Conservation (phyloP, 2,329 filamentous ascomycete genomes). For the Macroventuria anomochaeta region DNA sequence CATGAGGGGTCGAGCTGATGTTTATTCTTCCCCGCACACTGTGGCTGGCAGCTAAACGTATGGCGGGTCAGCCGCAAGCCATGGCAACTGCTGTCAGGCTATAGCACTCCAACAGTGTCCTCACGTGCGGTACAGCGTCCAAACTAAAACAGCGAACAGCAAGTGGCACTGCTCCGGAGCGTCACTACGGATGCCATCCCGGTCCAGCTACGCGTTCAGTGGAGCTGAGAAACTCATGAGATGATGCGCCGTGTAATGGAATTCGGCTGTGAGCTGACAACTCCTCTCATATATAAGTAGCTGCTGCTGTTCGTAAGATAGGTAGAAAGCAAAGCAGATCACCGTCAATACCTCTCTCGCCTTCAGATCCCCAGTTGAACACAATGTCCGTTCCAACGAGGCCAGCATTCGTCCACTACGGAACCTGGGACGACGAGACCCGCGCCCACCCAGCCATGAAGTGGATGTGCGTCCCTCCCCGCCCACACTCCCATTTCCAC, state of each 20-base stretch:
- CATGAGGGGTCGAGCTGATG: conserved; percentile 1
- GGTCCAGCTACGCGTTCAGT: background rate
- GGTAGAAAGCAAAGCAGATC: background rate
- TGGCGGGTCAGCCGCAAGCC: conserved; percentile 12
- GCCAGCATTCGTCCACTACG: conserved; percentile 20
- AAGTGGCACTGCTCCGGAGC: background rate
- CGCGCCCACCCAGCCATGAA: conserved; percentile 22
- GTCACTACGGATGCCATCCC: background rate
- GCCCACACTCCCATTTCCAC: background rate
- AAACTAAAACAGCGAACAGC: background rate
- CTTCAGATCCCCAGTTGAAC: background rate
- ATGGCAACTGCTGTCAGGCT: background rate
- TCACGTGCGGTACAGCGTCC: background rate
- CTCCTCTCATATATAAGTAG: background rate
- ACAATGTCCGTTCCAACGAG: conserved; percentile 20
- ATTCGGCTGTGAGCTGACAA: background rate
- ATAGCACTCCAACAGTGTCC: background rate
- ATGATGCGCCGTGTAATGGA: background rate
- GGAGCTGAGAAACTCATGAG: background rate
- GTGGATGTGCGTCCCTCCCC: conserved; percentile 14
- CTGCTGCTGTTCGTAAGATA: background rate
- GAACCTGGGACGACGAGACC: conserved; percentile 17
- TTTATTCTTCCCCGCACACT: conserved; percentile 3
- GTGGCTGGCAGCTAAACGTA: background rate
- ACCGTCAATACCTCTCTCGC: background rate